phyloP scores from a whole-genome alignment of 2,329 filamentous ascomycete species.

The Fusarium pilosicola region DNA sequence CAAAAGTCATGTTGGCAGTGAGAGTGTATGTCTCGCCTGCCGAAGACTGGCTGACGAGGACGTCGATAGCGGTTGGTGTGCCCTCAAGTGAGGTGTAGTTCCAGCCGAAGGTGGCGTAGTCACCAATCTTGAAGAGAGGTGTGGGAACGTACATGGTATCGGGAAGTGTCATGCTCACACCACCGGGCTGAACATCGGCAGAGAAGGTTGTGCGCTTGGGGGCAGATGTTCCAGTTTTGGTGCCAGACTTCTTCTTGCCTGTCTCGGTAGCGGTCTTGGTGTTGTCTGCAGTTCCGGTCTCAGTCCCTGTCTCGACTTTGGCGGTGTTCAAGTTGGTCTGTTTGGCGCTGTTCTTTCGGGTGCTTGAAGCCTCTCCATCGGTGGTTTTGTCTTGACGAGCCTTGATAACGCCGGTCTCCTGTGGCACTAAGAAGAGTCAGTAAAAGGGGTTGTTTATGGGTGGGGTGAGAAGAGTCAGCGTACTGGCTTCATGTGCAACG shows the following conservation, averaged over 20 bases:
- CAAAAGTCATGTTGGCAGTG: constrained; percentile 70
- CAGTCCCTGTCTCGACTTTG: constrained; percentile 32
- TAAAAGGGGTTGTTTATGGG: not conserved
- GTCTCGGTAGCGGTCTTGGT: constrained; percentile 32
- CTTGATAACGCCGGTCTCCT: constrained; percentile 22
- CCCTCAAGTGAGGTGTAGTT: constrained; percentile 71
- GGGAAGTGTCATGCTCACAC: constrained; percentile 64
- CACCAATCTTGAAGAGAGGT: constrained; percentile 68
- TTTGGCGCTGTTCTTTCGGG: constrained; percentile 22
- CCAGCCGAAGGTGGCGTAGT: constrained; percentile 69
- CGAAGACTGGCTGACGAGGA: constrained; percentile 65
- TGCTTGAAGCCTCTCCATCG: constrained; percentile 32
- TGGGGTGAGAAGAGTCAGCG: not conserved
- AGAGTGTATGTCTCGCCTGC: constrained; percentile 67
- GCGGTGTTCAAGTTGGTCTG: constrained; percentile 56
- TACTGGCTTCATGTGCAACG: constrained; percentile 23
- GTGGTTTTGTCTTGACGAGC: constrained; percentile 18
- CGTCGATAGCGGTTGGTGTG: constrained; percentile 68
- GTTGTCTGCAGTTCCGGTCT: constrained; percentile 23
- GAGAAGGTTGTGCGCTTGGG: constrained; percentile 55
- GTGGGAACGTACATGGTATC: constrained; percentile 55
- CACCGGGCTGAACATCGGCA: constrained; percentile 58
- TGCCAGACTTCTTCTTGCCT: constrained; percentile 38
- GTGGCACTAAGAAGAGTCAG: constrained; percentile 27
- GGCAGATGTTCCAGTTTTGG: constrained; percentile 39